phyloP scores from a whole-genome alignment of 768 basidiomycete genomes.

The Boletus coccyginus region DNA sequence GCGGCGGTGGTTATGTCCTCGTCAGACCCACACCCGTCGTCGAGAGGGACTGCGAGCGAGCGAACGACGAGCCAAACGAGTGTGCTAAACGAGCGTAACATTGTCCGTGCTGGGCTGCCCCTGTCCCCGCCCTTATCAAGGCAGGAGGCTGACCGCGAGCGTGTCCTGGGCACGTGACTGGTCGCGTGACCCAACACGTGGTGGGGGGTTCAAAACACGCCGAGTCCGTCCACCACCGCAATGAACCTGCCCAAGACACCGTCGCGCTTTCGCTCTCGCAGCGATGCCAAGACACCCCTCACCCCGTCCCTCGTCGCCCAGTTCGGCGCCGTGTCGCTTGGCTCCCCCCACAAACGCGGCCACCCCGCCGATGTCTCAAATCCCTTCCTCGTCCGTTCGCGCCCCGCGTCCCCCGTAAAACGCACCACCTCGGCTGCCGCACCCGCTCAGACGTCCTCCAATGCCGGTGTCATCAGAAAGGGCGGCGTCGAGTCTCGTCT shows the following conservation, averaged over 20 bases:
- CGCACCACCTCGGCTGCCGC: slow-evolving; percentile 49
- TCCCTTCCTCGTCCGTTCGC: slow-evolving; percentile 57
- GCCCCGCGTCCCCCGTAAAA: slow-evolving; percentile 66
- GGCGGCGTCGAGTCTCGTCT: slow-evolving; percentile 76
- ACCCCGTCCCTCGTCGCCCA: slow-evolving; percentile 43
- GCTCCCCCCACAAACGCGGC: slow-evolving; percentile 29
- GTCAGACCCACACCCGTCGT: not conserved
- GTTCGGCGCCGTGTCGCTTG: slow-evolving; percentile 36
- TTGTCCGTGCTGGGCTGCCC: not conserved
- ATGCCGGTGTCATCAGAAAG: slow-evolving; percentile 72
- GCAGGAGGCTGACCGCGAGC: slow-evolving; percentile 19
- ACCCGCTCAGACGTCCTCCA: slow-evolving; percentile 49
- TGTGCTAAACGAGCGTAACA: slow-evolving; percentile 21
- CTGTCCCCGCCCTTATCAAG: slow-evolving; percentile 7
- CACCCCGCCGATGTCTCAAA: slow-evolving; percentile 52
- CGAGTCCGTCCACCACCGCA: too few relatives aligned
- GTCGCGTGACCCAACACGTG: slow-evolving; percentile 19
- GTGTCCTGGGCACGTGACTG: slow-evolving; percentile 10
- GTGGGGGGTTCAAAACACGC: slow-evolving; percentile 8
- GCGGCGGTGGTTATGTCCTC: too few relatives aligned
- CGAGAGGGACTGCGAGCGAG: slow-evolving; percentile 6
- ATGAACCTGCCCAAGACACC: slow-evolving; percentile 43
- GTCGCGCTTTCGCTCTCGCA: slow-evolving; percentile 45
- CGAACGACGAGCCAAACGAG: slow-evolving; percentile 7
- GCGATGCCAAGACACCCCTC: slow-evolving; percentile 48